Evolutionary conservation across 2,329 filamentous ascomycete species (phyloP).

Genomic region (Exophiala aquamarina): DNA sequence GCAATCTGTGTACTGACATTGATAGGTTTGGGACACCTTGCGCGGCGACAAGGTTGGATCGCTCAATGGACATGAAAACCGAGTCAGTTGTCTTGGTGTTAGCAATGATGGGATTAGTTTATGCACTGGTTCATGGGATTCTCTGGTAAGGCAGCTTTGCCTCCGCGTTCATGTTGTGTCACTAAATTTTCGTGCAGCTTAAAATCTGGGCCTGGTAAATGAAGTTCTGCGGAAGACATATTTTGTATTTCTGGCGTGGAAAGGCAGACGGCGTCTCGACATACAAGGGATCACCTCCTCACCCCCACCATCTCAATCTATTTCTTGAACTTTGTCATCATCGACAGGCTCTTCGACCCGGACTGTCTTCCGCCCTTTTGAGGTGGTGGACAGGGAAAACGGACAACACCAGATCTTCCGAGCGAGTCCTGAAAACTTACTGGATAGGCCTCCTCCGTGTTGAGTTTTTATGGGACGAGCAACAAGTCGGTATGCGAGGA

Average conservation of each 20-base stretch:
- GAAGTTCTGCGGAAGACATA: slow-evolving; percentile 5
- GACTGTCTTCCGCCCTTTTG: too few relatives aligned
- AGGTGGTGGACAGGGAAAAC: too few relatives aligned
- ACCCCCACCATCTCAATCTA: too few relatives aligned
- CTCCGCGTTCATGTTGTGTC: background rate
- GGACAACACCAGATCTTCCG: too few relatives aligned
- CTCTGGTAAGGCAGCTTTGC: slow-evolving; percentile 69
- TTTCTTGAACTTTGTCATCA: too few relatives aligned
- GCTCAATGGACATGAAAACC: slow-evolving; percentile 95
- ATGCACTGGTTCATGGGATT: slow-evolving; percentile 99
- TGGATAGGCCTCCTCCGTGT: too few relatives aligned
- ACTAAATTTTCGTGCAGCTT: slow-evolving; percentile 57
- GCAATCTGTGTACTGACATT: slow-evolving; percentile 31
- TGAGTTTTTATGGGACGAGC: too few relatives aligned
- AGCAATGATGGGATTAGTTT: slow-evolving; percentile 99
- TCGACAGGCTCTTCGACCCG: too few relatives aligned
- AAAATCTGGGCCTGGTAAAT: slow-evolving; percentile 81
- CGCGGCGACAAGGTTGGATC: slow-evolving; percentile 96
- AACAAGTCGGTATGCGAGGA: too few relatives aligned
- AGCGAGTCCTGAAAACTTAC: too few relatives aligned
- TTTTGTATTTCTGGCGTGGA: slow-evolving; percentile 11
- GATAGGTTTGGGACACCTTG: slow-evolving; percentile 93
- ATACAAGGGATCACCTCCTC: background rate
- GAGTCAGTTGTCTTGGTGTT: slow-evolving; percentile 96
- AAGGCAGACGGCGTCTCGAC: slow-evolving; percentile 3